Base-by-base conservation (phyloP, 192 early-diverging fungal species). In the Kappamyces sp. region DNA sequence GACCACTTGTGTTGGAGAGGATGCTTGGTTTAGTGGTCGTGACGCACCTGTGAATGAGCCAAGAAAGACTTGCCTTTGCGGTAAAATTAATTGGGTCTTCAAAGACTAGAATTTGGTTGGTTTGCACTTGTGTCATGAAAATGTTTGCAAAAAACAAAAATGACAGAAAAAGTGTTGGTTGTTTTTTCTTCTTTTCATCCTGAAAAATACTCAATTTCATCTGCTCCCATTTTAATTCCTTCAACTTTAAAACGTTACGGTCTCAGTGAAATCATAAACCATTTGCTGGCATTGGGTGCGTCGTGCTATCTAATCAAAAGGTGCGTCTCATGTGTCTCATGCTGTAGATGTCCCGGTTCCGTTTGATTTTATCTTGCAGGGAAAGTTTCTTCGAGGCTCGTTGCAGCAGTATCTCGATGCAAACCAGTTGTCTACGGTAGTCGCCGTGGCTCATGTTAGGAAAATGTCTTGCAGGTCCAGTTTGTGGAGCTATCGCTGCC, bases 241-340 rank as follows among this genome's bases (percentile, higher is more conserved):
- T 79, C 89, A 51, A 76, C 74, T 31, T 77, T 98, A 37, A 78
- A 83, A 64, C 87, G 93, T 6, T 90, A 90, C 72, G 92, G 90
- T 34, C 80, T 98, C 33, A 91, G 90, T 13, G 91, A 94, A 75
- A 86, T 98, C 59, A 83, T 98, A 23, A 98, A 98, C 78, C 91
- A 90, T 63, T 74, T 98, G 39, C 77, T 98, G 37, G 77, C 62
- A 31, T 35, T 66, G 32, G 63, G 69, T 69, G 40, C 60, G 58
- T 49, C 44, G 46, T 3, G 66, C 69, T 76, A 67, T 23, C 1
- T 48, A 44, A 36, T 31, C 38, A 54, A 13, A 51, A 53, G 51
- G 3, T 39, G 13, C 13, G 55, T 9, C 2, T 7, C 32, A 1
- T 23, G 13, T 37, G 7, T 36, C 3, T 12, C 44, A n/a, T 33